Evolutionary conservation across 768 basidiomycete species (phyloP), one percentile per base, ranked within the genome.

Genomic region (Filobasidium wieringae): DNA sequence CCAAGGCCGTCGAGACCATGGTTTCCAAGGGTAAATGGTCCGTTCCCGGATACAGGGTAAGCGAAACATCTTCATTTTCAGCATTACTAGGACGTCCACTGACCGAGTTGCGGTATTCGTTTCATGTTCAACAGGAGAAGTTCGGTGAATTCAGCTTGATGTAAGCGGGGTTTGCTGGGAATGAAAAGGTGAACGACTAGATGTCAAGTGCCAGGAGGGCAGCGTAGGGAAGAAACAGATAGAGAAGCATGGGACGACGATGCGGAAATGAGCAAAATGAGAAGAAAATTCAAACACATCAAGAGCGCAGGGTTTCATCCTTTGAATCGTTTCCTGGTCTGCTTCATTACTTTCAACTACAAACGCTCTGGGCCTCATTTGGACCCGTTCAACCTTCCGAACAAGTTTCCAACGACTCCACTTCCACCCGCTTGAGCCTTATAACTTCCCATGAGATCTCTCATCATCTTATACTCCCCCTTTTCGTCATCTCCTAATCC

Each of bases 391-490:
- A 99, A 70, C 63, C 90, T 78, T 37, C 95, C 88, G 39, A 84
- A 87, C 43, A 99, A 76, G 68, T 84, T 95, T 53, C 92, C 80
- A 14, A 95, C 92, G 24, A 92, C 95, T 0, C 95, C 95, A 26
- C 87, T 82, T 51, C 87, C 74, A 24, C 95, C 95, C 7, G 71
- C 86, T 69, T 99, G 95, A 62, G 84, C 84, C 70, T 88, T 89
- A 78, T 88, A 96, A 73, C 90, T 93, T 76, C 95, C 90, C 72
- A 97, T 74, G 73, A 99, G 91, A 72, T 95, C 93, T 75, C 89
- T 93, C 77, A 97, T 93, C 66, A 97, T 76, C 64, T 84, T 84
- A 73, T 92, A 95, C 71, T 99, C 89, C 68, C 62, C 60, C 57
- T 66, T 64, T 19, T 62, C 70, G 2, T 71, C 72, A 0, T 64